phyloP scores from a whole-genome alignment of 163 green algal species.

The Scenedesmus sp. region DNA sequence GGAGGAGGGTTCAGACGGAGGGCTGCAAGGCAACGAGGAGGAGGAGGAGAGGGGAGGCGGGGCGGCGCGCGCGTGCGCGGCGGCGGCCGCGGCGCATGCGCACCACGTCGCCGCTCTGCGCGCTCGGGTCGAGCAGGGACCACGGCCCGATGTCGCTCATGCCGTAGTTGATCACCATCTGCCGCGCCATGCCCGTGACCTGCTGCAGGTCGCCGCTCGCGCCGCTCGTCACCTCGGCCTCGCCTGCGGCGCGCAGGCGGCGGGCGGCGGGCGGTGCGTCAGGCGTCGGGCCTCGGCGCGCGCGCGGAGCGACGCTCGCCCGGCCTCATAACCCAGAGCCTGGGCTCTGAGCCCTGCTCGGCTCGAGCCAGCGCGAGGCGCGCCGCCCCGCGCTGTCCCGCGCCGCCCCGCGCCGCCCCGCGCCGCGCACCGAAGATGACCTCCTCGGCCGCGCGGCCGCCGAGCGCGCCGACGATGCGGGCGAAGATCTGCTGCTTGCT shows the following conservation, averaged over 20 bases:
- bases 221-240: slow-evolving; percentile 92
- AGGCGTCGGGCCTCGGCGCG: too few relatives aligned
- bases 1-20: background rate
- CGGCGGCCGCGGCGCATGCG: too few relatives aligned
- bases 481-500: slow-evolving; percentile 97
- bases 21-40: background rate
- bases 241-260: too few relatives aligned
- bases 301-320: too few relatives aligned
- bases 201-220: slow-evolving; percentile 91
- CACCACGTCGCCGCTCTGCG: slow-evolving; percentile 69
- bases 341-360: too few relatives aligned
- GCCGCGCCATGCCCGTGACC: slow-evolving; percentile 92
- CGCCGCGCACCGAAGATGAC: slow-evolving; percentile 64
- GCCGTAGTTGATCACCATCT: slow-evolving; percentile 99
- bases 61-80: too few relatives aligned
- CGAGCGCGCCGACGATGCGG: slow-evolving; percentile 92
- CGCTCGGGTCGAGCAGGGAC: slow-evolving; percentile 87
- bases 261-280: too few relatives aligned
- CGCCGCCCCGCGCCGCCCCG: too few relatives aligned
- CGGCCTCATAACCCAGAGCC: too few relatives aligned
- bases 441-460: slow-evolving; percentile 97
- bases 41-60: too few relatives aligned
- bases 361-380: too few relatives aligned
- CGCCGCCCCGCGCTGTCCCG: too few relatives aligned
- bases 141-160: slow-evolving; percentile 98